Percentiles rank a stretch among this genome's conserved stretches.
These are phyloP conservation scores for Gossypioides kirkii DNA, from an alignment of 345 rosid species.

Conservation along the genomic window DNA sequence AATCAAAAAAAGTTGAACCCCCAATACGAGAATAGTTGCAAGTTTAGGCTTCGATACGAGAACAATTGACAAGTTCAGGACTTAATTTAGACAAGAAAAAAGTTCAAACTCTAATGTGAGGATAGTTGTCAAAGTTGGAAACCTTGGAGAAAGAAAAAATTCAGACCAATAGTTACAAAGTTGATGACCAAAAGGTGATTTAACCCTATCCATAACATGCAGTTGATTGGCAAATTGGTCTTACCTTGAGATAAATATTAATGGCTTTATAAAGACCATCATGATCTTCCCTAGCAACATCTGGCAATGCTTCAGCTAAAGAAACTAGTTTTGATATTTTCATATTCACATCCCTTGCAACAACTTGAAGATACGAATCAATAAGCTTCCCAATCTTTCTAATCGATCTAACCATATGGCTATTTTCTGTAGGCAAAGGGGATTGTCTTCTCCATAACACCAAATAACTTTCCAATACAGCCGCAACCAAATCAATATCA, in stretches of 20 bases:
- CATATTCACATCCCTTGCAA: conserved; percentile 61
- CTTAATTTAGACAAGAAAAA: too few relatives aligned
- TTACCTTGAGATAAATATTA: conserved; percentile 83
- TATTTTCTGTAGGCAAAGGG: conserved; percentile 36
- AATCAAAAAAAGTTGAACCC: too few relatives aligned
- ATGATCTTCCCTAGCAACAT: conserved; percentile 55
- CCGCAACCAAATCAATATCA: conserved; percentile 63
- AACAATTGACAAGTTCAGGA: too few relatives aligned
- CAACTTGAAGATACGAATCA: conserved; percentile 74
- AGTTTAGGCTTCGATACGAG: too few relatives aligned
- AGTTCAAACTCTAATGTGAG: too few relatives aligned
- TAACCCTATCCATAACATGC: neutral
- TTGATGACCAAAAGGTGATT: too few relatives aligned
- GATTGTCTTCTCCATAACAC: conserved; percentile 67
- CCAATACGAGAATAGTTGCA: too few relatives aligned
- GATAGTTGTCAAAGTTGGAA: too few relatives aligned
- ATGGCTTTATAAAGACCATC: conserved; percentile 87
- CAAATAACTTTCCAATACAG: conserved; percentile 60
- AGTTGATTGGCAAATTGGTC: neutral
- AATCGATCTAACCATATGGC: conserved; percentile 41
- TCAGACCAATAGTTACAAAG: too few relatives aligned
- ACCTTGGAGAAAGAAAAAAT: too few relatives aligned
- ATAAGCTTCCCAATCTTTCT: conserved; percentile 63
- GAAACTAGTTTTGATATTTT: conserved; percentile 50
- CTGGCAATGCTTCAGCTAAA: conserved; percentile 75